Evolutionary conservation across 495 filamentous ascomycete genomes (phyloP).

Genomic region (Penicillium paradoxum): DNA sequence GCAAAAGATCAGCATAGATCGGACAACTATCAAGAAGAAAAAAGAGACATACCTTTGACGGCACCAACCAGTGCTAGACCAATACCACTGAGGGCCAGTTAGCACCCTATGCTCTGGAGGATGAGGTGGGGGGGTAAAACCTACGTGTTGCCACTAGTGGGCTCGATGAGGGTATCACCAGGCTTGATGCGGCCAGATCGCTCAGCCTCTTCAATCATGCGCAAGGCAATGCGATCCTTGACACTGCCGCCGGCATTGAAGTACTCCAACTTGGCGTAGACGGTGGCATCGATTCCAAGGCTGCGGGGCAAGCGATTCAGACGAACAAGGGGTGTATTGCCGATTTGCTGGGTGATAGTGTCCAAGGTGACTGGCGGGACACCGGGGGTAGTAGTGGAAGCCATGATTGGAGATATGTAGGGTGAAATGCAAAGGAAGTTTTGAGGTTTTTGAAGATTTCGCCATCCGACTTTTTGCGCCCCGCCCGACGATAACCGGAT

Average conservation of each 20-base stretch:
- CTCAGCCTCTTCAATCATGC: conserved; percentile 98
- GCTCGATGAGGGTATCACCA: conserved; percentile 95
- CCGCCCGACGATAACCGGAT: conserved; percentile 20
- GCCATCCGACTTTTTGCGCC: conserved; percentile 14
- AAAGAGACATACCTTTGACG: conserved; percentile 62
- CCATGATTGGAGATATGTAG: conserved; percentile 9
- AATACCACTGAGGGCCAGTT: conserved; percentile 61
- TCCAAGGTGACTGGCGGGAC: conserved; percentile 55
- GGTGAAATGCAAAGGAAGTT: not conserved
- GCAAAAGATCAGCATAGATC: not conserved
- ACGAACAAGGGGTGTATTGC: conserved; percentile 89
- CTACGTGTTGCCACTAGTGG: conserved; percentile 93
- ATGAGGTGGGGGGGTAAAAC: conserved; percentile 18
- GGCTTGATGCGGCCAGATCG: conserved; percentile 88
- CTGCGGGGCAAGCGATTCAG: conserved; percentile 89
- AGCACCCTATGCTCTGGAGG: conserved; percentile 8
- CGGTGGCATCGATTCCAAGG: conserved; percentile 78
- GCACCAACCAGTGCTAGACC: conserved; percentile 90
- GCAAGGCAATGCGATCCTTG: conserved; percentile 93
- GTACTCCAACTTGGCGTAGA: conserved; percentile 93
- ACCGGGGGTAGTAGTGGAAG: conserved; percentile 32
- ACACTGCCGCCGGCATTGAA: conserved; percentile 98
- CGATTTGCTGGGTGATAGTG: conserved; percentile 67
- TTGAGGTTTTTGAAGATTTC: conserved; percentile 2
- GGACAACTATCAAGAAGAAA: not conserved